Base-by-base conservation (phyloP, 129 eudicot species). In the Chrysanthemum seticuspe region DNA sequence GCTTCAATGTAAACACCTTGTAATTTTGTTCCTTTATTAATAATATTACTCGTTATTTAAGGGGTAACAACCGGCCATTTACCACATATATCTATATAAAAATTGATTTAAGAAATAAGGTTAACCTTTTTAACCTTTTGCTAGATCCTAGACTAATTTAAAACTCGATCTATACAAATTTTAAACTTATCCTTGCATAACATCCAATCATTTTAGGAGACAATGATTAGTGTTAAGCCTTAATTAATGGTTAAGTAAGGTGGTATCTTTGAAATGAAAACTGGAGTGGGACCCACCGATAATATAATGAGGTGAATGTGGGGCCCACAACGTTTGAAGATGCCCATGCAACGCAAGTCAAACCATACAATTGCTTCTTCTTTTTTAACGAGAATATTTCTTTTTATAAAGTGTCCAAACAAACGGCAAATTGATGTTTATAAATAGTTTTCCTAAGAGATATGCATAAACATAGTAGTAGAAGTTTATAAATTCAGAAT, bases 341-440 rank as follows among this genome's bases (percentile, higher is more conserved):
- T 75, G 79, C 51, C 74, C 79, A 66, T 76, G 73, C 79, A 67
- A 56, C 21, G 45, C 62, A 66, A 75, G 79, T 67, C 74, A 76
- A 76, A 67, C 65, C 55, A 72, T 68, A 40, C 48, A 45, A 53
- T 74, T 31, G 36, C 36, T 31, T 59, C 45, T 65, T 11, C 53
- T 6, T 23, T 44, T 47, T 34, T 50, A 36, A 34, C 60, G 54
- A 49, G 67, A 72, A 44, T 45, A 36, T 57, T 15, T 40, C 47
- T 68, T 23, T 13, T 64, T 11, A 13, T 13, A 64, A 64, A 14
- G 50, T 31, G 68, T 64, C 19, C 52, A 40, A 64, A 64, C 14
- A 15, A 64, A 36, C 69, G 67, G 45, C 67, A 29, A 64, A 15
- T 36, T 9, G 11, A 1, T 0, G 8, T 2, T 13, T 36, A 40